These are phyloP conservation scores for Fomitopsis betulina DNA, from an alignment of 1,284 basidiomycete species.

Conservation along the genomic window DNA sequence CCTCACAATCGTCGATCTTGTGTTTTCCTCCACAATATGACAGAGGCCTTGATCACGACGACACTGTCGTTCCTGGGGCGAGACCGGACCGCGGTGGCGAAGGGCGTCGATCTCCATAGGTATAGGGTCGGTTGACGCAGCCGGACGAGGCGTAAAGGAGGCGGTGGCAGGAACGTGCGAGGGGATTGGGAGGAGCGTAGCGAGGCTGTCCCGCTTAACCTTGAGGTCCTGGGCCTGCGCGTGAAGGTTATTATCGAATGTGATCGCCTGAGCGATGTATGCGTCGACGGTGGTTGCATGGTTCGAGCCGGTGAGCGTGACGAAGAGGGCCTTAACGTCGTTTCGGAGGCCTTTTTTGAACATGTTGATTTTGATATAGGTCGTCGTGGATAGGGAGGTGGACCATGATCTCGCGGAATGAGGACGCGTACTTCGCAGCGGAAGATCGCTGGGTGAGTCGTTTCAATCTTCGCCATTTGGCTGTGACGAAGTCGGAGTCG, in stretches of 20 bases:
- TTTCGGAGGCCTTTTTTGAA: too few species aligned
- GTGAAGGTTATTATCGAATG: slow-evolving; percentile 9
- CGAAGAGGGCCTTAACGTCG: too few species aligned
- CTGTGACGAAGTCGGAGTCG: slow-evolving; percentile 1
- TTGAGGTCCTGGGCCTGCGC: neutral
- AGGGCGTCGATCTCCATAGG: too few species aligned
- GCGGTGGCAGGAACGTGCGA: too few species aligned
- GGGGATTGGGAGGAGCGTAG: too few species aligned
- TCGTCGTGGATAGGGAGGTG: too few species aligned
- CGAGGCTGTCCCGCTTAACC: neutral
- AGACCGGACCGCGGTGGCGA: slow-evolving; percentile 1
- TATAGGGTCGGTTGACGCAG: neutral
- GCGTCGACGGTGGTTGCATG: too few species aligned
- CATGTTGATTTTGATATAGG: too few species aligned
- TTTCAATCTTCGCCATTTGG: neutral
- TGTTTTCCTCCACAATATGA: slow-evolving; percentile 28
- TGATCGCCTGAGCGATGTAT: too few species aligned
- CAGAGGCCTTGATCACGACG: slow-evolving; percentile 20
- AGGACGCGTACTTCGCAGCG: neutral
- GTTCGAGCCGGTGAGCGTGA: too few species aligned
- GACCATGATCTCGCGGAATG: neutral
- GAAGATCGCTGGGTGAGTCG: neutral
- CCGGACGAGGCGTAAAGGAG: neutral
- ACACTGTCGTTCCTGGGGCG: slow-evolving; percentile 20
- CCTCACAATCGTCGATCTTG: slow-evolving; percentile 23